Percentiles rank a stretch among this genome's conserved stretches.
Evolutionary conservation across 2,329 filamentous ascomycete genomes (phyloP).

Genomic region (Triangularia setosa): DNA sequence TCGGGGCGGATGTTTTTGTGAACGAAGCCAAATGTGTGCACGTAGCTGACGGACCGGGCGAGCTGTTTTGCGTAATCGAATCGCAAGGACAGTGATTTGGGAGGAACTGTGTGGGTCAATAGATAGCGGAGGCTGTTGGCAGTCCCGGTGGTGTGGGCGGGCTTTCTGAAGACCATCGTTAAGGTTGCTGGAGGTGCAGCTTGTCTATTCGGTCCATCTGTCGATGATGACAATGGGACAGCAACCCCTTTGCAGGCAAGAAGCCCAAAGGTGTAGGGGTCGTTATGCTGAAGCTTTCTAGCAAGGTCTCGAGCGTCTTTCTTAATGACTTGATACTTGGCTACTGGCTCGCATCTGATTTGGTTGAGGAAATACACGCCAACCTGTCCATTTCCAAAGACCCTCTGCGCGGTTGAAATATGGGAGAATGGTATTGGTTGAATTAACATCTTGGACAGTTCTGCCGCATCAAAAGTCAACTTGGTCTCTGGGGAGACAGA

Average conservation of each 20-base stretch:
- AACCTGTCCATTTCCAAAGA: not conserved
- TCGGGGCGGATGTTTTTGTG: conserved; percentile 20
- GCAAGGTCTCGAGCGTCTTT: conserved; percentile 28
- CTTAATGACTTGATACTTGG: conserved; percentile 11
- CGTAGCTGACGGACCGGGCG: conserved; percentile 10
- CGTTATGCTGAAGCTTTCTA: conserved; percentile 24
- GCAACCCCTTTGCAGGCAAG: conserved; percentile 29
- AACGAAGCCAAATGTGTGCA: conserved; percentile 15
- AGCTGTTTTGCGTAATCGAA: not conserved
- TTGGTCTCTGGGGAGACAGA: not conserved
- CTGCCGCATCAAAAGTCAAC: not conserved
- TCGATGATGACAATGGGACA: not conserved
- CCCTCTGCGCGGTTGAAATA: not conserved
- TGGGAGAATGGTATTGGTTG: conserved; percentile 2
- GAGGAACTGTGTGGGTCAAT: not conserved
- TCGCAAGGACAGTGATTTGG: not conserved
- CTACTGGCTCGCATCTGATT: not conserved
- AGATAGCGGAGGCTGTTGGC: not conserved
- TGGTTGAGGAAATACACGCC: conserved; percentile 14
- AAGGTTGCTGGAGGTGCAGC: not conserved
- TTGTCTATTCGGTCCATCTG: not conserved
- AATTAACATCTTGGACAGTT: not conserved
- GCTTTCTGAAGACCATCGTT: not conserved
- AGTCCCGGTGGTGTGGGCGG: not conserved
- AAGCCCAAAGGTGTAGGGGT: conserved; percentile 30